Conservation (phyloP, 2,329 filamentous ascomycete genomes). For the Aurifilum marmelostoma region DNA sequence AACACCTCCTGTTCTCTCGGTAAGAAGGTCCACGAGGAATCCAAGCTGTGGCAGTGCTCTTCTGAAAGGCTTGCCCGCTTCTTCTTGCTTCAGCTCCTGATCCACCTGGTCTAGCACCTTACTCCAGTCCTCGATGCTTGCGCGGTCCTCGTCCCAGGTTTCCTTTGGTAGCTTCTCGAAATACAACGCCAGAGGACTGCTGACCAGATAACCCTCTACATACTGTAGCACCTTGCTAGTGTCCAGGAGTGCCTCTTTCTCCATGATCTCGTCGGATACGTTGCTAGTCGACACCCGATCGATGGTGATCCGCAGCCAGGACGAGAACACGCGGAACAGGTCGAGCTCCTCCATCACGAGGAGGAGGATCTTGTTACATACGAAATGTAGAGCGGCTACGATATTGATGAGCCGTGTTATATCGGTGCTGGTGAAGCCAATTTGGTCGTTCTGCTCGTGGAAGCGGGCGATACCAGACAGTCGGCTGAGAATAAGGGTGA, state of each 20-base stretch:
- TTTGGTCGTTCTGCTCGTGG: conserved; percentile 66
- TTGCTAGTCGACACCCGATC: conserved; percentile 72
- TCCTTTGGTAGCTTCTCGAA: conserved; percentile 55
- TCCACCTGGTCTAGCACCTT: conserved; percentile 53
- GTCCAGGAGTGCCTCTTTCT: conserved; percentile 78
- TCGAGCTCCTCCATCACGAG: conserved; percentile 76
- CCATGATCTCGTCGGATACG: conserved; percentile 70
- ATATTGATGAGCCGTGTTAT: conserved; percentile 70
- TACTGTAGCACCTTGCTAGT: conserved; percentile 75
- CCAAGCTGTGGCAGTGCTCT: conserved; percentile 63
- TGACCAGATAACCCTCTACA: conserved; percentile 70
- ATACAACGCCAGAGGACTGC: conserved; percentile 67
- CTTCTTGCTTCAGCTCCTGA: conserved; percentile 52
- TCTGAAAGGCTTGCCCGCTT: conserved; percentile 49
- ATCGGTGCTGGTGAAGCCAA: conserved; percentile 67
- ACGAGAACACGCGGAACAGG: conserved; percentile 77
- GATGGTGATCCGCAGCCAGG: conserved; percentile 83
- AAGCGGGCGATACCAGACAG: conserved; percentile 84
- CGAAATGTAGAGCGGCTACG: conserved; percentile 73
- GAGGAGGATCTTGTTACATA: conserved; percentile 73
- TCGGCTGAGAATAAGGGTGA: conserved; percentile 77
- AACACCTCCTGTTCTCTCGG: conserved; percentile 60
- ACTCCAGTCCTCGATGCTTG: conserved; percentile 45
- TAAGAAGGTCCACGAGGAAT: conserved; percentile 64
- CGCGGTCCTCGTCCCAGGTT: conserved; percentile 20